Evolutionary conservation across 805 yeast genomes (phyloP).

Genomic region (Starmerella asiatica): DNA sequence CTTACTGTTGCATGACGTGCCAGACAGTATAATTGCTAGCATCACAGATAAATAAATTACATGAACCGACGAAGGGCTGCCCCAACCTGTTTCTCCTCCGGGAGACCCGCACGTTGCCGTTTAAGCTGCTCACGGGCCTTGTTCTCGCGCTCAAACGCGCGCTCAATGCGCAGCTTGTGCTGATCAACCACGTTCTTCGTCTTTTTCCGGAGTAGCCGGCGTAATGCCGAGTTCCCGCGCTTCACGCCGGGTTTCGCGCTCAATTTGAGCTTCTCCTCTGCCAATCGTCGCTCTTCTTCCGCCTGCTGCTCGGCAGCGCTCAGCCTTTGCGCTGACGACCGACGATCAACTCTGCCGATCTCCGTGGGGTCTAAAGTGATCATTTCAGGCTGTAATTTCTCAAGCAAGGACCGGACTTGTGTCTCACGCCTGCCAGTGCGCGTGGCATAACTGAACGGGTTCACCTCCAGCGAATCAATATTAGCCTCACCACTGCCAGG

Average conservation of each 20-base stretch:
- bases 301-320: constrained; percentile 37
- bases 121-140: constrained; percentile 16
- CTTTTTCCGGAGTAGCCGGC: constrained; percentile 70
- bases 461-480: constrained; percentile 81
- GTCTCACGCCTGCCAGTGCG: constrained; percentile 84
- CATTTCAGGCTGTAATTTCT: constrained; percentile 85
- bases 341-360: constrained; percentile 71
- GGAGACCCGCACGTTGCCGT: constrained; percentile 14
- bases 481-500: constrained; percentile 99
- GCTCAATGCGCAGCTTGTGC: constrained; percentile 63
- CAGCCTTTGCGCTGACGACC: constrained; percentile 50
- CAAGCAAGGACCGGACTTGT: constrained; percentile 73
- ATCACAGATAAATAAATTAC: constrained; percentile 1
- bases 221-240: constrained; percentile 71
- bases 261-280: constrained; percentile 39
- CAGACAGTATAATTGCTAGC: background rate
- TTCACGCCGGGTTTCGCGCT: constrained; percentile 54
- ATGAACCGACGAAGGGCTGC: constrained; percentile 21
- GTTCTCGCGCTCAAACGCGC: constrained; percentile 62
- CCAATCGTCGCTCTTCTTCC: constrained; percentile 30
- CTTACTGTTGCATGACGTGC: constrained; percentile 29
- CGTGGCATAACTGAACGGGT: constrained; percentile 87
- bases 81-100: constrained; percentile 18
- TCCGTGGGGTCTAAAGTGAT: constrained; percentile 78
- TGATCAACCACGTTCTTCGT: constrained; percentile 75